Conservation (phyloP, 1,139 yeast species). For the Protomyces arabidopsidicola region DNA sequence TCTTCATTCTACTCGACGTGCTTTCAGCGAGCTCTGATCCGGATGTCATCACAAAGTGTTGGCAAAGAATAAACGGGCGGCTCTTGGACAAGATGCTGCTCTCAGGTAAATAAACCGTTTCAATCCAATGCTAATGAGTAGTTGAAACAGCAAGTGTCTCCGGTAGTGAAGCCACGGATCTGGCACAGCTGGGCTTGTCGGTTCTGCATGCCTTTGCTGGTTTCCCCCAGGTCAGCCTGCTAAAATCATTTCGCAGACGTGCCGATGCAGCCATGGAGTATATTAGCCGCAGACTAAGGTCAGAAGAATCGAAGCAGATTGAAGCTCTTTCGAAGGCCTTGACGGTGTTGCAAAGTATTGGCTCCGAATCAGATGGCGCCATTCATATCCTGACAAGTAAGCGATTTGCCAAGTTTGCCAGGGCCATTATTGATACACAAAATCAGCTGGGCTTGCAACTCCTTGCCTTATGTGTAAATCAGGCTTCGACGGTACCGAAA, state of each 20-base stretch:
- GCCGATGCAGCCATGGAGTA: conserved; percentile 2
- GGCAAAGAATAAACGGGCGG: conserved; percentile 1
- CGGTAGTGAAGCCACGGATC: conserved; percentile 1
- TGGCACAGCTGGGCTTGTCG: conserved; percentile 2
- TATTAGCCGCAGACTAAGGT: not conserved
- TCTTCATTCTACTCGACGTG: conserved; percentile 9
- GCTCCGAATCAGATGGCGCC: not conserved
- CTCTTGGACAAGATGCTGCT: conserved; percentile 15
- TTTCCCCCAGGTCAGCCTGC: not conserved
- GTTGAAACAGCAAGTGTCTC: not conserved
- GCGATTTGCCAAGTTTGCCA: not conserved
- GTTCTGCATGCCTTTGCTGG: conserved; percentile 9
- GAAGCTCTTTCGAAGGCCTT: not conserved
- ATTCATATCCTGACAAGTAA: not conserved
- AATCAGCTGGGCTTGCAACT: not conserved
- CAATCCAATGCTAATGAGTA: not conserved
- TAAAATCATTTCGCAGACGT: not conserved
- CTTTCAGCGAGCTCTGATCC: not conserved
- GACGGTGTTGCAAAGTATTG: not conserved
- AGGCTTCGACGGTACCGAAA: not conserved
- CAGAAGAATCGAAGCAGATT: not conserved
- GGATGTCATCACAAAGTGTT: not conserved
- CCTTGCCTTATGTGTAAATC: not conserved
- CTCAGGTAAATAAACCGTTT: not conserved
- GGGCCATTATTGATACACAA: not conserved